These are phyloP conservation scores for Trichophaea hybrida DNA, from an alignment of 2,329 filamentous ascomycete genomes.

Conservation along the genomic window DNA sequence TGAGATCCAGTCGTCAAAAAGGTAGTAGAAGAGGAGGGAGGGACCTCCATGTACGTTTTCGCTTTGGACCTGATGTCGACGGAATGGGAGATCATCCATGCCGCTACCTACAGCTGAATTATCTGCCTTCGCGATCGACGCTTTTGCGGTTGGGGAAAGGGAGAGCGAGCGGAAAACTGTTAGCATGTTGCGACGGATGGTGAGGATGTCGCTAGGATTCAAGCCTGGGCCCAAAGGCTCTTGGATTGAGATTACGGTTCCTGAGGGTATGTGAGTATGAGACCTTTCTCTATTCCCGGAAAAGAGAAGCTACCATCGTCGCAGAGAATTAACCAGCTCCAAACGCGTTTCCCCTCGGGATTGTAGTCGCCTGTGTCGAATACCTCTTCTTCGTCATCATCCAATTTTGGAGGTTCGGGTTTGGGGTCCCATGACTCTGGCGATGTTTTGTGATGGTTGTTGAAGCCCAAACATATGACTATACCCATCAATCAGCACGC, in stretches of 20 bases:
- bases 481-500: neutral
- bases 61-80: conserved; percentile 28
- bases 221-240: conserved; percentile 31
- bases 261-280: conserved; percentile 5
- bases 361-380: conserved; percentile 26
- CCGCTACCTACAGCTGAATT: conserved; percentile 28
- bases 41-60: conserved; percentile 36
- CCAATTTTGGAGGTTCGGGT: neutral
- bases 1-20: conserved; percentile 53
- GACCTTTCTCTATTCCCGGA: neutral
- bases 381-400: conserved; percentile 13
- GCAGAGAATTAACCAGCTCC: conserved; percentile 37
- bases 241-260: conserved; percentile 35
- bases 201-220: conserved; percentile 12
- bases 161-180: conserved; percentile 26
- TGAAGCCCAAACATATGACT: conserved; percentile 40
- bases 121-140: conserved; percentile 35
- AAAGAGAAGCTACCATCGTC: conserved; percentile 30
- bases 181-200: conserved; percentile 26
- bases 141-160: conserved; percentile 30
- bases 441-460: conserved; percentile 35
- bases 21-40: conserved; percentile 50
- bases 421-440: neutral
- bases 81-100: conserved; percentile 31
- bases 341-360: conserved; percentile 35